phyloP scores from a whole-genome alignment of 352 stramenopile species.

The Phytophthora aleatoria region DNA sequence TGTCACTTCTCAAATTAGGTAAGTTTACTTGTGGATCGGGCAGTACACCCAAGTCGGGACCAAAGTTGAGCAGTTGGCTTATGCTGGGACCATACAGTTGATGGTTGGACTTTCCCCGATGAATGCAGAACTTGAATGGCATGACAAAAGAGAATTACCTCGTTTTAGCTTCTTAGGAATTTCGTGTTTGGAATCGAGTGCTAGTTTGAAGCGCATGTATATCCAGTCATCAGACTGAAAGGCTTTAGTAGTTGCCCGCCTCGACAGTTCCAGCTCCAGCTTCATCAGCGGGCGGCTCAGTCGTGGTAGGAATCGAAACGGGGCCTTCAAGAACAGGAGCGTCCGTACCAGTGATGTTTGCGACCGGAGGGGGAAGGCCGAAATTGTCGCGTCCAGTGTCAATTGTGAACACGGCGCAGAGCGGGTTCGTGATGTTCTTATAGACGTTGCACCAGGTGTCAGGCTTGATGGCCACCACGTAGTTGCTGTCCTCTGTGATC shows the following conservation, averaged over 20 bases:
- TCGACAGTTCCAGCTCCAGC: slow-evolving; percentile 26
- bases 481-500: slow-evolving; percentile 65
- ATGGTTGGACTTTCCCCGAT: not conserved
- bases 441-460: slow-evolving; percentile 75
- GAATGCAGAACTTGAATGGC: not conserved
- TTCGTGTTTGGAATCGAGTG: too few species aligned
- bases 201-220: not conserved
- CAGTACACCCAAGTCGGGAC: too few species aligned
- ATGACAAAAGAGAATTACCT: not conserved
- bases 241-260: slow-evolving; percentile 18
- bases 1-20: too few species aligned
- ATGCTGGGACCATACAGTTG: not conserved
- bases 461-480: slow-evolving; percentile 64
- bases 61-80: too few species aligned
- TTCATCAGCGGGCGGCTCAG: slow-evolving; percentile 9
- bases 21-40: too few species aligned
- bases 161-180: not conserved
- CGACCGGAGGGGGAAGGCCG: slow-evolving; percentile 14
- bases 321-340: not conserved
- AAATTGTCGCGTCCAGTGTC: slow-evolving; percentile 29
- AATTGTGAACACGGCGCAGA: slow-evolving; percentile 54
- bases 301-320: not conserved
- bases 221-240: slow-evolving; percentile 1
- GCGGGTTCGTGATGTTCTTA: slow-evolving; percentile 39
- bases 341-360: slow-evolving; percentile 9